Base-by-base conservation (phyloP, 2,329 filamentous ascomycete genomes). In the Neonectria hederae region DNA sequence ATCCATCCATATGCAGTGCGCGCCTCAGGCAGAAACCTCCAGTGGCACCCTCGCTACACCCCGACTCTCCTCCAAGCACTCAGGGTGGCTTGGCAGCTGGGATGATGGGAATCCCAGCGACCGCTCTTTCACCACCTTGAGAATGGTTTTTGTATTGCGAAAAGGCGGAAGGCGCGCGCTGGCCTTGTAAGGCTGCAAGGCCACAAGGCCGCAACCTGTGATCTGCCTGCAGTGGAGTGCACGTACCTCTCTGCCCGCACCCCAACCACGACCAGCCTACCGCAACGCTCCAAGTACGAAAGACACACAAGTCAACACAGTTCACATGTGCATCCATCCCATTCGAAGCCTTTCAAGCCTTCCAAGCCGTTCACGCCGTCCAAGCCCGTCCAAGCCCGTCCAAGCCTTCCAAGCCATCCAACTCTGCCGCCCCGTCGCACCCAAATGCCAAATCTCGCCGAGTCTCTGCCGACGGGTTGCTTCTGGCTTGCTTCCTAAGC, bases 121-220 rank as follows among this genome's bases (percentile, higher is more conserved):
- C 22, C 2, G 30, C 42, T 53, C 66, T 63, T 70, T 71, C 71
- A 70, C 70, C 70, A 70, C n/a, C n/a, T 42, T 38, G 13, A 17
- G 17, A 8, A 3, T 38, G 17, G 63, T 72, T 72, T 59, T 70
- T 64, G 59, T 62, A 65, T 72, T 70, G 57, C 46, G 71, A 73
- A 73, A 72, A 72, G 70, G 70, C 70, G 70, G 70, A 72, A 65
- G 70, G 55, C 65, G 57, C 66, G 49, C 38, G 32, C 24, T 6
- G 51, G 52, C 19, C 32, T 19, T 19, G n/a, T 46, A 43, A 51
- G 35, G 45, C 55, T 46, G 13, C 42, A 53, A 59, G 59, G 51
- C 59, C 40, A 32, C 59, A 62, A 56, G 42, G 59, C 52, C 45
- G 14, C 58, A 54, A 61, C 21, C 57, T 46, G 54, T 7, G 24